Evolutionary conservation across 176 grass and related monocot species (phyloP).

Genomic region (maize (Zea mays)): DNA sequence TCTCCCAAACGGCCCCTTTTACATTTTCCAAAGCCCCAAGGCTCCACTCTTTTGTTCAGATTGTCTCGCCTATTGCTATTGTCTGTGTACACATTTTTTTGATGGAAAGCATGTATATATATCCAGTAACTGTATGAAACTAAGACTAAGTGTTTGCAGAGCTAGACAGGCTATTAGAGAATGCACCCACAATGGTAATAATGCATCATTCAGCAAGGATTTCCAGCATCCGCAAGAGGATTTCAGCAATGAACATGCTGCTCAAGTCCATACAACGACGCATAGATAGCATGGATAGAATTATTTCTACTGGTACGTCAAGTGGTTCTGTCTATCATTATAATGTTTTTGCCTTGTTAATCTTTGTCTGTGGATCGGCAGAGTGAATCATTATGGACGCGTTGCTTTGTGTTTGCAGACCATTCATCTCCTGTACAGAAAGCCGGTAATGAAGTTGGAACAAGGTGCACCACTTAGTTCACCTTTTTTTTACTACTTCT

Average conservation of each 20-base stretch:
- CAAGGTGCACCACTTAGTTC: constrained; percentile 32
- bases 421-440: constrained; percentile 48
- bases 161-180: constrained; percentile 83
- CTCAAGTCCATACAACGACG: constrained; percentile 83
- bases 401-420: constrained; percentile 36
- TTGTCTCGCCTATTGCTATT: background rate
- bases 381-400: constrained; percentile 6
- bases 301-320: constrained; percentile 62
- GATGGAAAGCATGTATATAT: background rate
- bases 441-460: constrained; percentile 43
- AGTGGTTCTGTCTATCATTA: constrained; percentile 43
- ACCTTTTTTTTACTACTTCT: background rate
- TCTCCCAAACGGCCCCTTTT: background rate
- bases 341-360: constrained; percentile 4
- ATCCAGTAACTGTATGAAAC: background rate
- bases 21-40: background rate
- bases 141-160: constrained; percentile 47
- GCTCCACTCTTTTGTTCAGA: background rate
- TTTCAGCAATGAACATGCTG: constrained; percentile 77
- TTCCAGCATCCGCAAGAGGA: constrained; percentile 71
- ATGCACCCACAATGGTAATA: constrained; percentile 60
- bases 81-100: background rate
- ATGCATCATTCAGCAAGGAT: constrained; percentile 84
- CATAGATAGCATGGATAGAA: constrained; percentile 77
- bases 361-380: background rate